Evolutionary conservation across 2,329 filamentous ascomycete genomes (phyloP), one percentile per base, ranked within the genome.

Genomic region (Leptographium lundbergii): DNA sequence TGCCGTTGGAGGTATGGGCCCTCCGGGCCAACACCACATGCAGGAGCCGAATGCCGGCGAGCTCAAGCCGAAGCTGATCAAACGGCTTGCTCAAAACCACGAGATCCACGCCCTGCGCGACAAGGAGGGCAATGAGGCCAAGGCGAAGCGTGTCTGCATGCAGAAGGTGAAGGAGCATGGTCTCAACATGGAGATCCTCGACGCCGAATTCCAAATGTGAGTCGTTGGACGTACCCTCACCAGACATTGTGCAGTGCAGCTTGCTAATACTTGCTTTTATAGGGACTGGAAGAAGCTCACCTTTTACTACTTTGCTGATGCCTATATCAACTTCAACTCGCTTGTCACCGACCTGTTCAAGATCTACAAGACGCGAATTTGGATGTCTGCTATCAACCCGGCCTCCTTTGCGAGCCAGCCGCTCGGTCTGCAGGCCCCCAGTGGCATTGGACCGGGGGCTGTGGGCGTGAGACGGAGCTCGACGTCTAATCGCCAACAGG

Each of bases 241-340:
- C 61, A 66, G 36, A 61, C 58, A 9, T 36, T 45, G 2, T 52
- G 22, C 17, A 17, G 27, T 2, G 3, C 17, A 45, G 27, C 10
- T 39, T 11, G 36, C n/a, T 57, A 36, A 54, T 54, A 62, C 67
- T 72, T 61, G 71, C 63, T 13, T 34, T 45, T 62, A 59, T 63
- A 96, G 92, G 86, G 94, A 99, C 71, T 96, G 91, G 85, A 96
- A 97, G 75, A 99, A 99, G 71, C 77, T 99, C 59, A 99, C 95
- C 0, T 97, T 97, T 73, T 99, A 96, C 76, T 99, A 97, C 74
- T 99, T 96, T 70, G 92, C 94, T 58, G 91, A 96, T 69, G 85
- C 90, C 0, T 99, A 99, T 71, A 96, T 99, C 77, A 97, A 97
- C 75, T 99, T 99, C 80, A 99, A 99, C 71, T 89, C 90, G 2